Conservation (phyloP, 2,329 filamentous ascomycete species). For the Beauveria brongniartii region DNA sequence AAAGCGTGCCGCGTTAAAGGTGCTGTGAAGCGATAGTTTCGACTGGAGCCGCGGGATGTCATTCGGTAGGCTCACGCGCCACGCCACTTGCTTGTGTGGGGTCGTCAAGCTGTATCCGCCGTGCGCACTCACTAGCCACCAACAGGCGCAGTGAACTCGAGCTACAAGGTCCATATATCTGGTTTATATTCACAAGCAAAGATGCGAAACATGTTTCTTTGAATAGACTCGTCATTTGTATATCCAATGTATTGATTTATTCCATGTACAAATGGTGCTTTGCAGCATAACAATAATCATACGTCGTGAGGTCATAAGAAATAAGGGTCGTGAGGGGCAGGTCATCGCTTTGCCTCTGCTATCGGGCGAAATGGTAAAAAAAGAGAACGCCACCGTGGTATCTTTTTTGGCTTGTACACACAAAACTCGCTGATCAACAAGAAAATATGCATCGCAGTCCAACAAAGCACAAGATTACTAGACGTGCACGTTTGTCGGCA, state of each 20-base stretch:
- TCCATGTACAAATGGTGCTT: neutral
- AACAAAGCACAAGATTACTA: neutral
- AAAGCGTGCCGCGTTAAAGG: neutral
- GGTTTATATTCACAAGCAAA: neutral
- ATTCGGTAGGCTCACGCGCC: neutral
- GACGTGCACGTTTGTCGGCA: neutral
- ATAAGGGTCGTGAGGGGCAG: neutral
- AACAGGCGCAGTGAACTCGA: neutral
- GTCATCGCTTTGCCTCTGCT: neutral
- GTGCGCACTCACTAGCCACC: neutral
- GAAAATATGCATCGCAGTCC: neutral
- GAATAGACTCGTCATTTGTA: neutral
- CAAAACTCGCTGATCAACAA: slow-evolving; percentile 9
- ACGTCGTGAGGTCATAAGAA: too few relatives aligned
- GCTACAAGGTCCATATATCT: neutral
- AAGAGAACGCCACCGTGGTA: slow-evolving; percentile 2
- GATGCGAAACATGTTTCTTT: too few relatives aligned
- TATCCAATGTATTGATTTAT: slow-evolving; percentile 1
- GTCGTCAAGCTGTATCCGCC: too few relatives aligned
- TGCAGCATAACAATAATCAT: neutral
- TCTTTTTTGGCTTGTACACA: neutral
- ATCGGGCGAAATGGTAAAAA: neutral
- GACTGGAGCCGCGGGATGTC: neutral
- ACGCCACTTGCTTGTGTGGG: neutral
- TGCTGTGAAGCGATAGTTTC: neutral